Evolutionary conservation across 208 protist genomes (phyloP).

Genomic region (Angomonas ambiguus): DNA sequence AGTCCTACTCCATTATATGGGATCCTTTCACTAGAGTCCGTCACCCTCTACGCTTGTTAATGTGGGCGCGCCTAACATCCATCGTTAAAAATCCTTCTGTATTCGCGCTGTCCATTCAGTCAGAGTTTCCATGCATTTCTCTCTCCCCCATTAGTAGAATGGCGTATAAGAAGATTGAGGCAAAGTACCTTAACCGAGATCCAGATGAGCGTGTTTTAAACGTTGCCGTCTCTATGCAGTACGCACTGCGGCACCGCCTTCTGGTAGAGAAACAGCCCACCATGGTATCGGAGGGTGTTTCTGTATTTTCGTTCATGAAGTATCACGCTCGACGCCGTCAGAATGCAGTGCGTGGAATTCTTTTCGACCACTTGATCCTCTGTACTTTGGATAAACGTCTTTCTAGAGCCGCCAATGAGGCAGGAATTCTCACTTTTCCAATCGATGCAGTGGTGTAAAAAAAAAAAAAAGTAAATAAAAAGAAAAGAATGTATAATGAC

Average conservation of each 20-base stretch:
- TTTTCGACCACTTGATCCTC: conserved; percentile 43
- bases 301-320: conserved; percentile 77
- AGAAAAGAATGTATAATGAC: conserved; percentile 9
- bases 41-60: conserved; percentile 31
- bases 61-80: conserved; percentile 66
- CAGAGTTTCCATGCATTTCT: conserved; percentile 53
- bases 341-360: conserved; percentile 62
- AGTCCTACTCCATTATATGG: conserved; percentile 70
- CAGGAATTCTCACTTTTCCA: conserved; percentile 69
- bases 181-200: conserved; percentile 33
- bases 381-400: conserved; percentile 76
- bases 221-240: conserved; percentile 65
- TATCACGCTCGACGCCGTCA: conserved; percentile 78
- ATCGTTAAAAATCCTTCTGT: conserved; percentile 47
- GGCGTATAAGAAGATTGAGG: conserved; percentile 48
- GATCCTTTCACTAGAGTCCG: conserved; percentile 24
- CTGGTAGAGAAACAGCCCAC: conserved; percentile 27
- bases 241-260: conserved; percentile 35
- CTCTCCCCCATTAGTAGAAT: conserved; percentile 53
- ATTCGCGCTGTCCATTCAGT: conserved; percentile 44
- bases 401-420: conserved; percentile 43
- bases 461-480: conserved; percentile 11
- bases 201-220: conserved; percentile 80
- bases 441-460: not conserved
- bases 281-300: conserved; percentile 46